These are phyloP conservation scores for Persicaria tinctoria DNA, from an alignment of 148 eudicot species.

Conservation along the genomic window DNA sequence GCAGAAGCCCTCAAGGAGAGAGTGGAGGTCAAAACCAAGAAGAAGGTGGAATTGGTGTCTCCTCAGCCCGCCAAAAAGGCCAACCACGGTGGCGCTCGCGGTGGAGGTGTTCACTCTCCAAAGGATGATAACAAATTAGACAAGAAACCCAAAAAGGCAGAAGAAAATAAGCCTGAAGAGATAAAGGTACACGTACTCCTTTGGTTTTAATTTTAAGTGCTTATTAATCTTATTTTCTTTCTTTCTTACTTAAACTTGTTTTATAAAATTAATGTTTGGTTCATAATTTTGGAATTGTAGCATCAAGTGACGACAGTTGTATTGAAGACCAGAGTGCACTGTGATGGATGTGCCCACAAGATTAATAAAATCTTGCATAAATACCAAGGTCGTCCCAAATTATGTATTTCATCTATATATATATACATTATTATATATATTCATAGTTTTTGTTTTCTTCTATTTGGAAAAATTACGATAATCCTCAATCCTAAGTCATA, in stretches of 20 bases:
- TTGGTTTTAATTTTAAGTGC: no score
- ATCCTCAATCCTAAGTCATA: no score
- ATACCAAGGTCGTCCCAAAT: conserved; percentile 29
- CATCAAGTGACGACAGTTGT: conserved; percentile 31
- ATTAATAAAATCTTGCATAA: conserved; percentile 36
- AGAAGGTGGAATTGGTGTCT: conserved; percentile 14
- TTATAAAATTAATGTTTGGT: no score
- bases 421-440: no score
- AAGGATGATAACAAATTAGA: conserved; percentile 16
- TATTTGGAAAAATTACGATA: no score
- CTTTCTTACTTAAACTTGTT: neutral
- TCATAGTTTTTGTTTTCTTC: no score
- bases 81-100: conserved; percentile 8
- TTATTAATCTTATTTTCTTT: conserved; percentile 13
- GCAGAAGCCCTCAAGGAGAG: conserved; percentile 12
- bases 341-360: conserved; percentile 55
- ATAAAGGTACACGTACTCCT: conserved; percentile 7
- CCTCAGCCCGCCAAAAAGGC: conserved; percentile 10
- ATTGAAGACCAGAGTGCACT: conserved; percentile 53
- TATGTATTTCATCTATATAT: neutral
- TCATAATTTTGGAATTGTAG: neutral
- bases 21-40: conserved; percentile 17
- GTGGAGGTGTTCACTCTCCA: conserved; percentile 15
- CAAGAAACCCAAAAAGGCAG: neutral
- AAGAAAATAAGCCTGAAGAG: conserved; percentile 39